Percentiles rank a stretch among this genome's conserved stretches.
These are phyloP conservation scores for Coniochaeta prunicola DNA, from an alignment of 2,329 filamentous ascomycete genomes.

Conservation along the genomic window DNA sequence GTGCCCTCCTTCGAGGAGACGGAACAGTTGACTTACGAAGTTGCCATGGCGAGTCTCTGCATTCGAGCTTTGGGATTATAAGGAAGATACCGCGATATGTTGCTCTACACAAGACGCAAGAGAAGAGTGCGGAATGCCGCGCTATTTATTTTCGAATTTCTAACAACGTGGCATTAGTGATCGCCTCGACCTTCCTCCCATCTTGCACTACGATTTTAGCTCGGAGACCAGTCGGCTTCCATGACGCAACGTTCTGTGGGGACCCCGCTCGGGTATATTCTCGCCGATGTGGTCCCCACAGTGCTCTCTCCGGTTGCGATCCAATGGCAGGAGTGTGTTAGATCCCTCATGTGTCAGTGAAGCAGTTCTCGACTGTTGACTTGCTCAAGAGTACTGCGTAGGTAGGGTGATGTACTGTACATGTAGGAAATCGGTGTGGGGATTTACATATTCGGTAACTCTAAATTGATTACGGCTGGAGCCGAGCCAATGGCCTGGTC, in stretches of 20 bases:
- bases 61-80: not conserved
- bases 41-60: constrained; percentile 2
- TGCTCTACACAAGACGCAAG: not conserved
- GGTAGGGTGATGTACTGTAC: too few species aligned
- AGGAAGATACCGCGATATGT: not conserved
- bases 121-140: not conserved
- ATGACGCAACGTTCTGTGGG: not conserved
- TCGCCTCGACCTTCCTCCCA: not conserved
- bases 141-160: not conserved
- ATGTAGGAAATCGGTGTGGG: too few species aligned
- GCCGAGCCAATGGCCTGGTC: too few species aligned
- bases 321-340: too few species aligned
- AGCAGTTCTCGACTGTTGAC: too few species aligned
- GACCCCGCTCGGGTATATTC: not conserved
- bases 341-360: too few species aligned
- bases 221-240: not conserved
- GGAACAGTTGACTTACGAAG: not conserved
- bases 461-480: too few species aligned
- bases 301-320: too few species aligned
- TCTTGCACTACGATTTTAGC: not conserved
- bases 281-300: not conserved
- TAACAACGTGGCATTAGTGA: not conserved
- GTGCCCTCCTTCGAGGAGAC: constrained; percentile 10
- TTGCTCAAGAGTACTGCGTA: too few species aligned
- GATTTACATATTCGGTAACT: too few species aligned